phyloP scores from a whole-genome alignment of 2,329 filamentous ascomycete genomes.

The Emergomyces pasteurianus region DNA sequence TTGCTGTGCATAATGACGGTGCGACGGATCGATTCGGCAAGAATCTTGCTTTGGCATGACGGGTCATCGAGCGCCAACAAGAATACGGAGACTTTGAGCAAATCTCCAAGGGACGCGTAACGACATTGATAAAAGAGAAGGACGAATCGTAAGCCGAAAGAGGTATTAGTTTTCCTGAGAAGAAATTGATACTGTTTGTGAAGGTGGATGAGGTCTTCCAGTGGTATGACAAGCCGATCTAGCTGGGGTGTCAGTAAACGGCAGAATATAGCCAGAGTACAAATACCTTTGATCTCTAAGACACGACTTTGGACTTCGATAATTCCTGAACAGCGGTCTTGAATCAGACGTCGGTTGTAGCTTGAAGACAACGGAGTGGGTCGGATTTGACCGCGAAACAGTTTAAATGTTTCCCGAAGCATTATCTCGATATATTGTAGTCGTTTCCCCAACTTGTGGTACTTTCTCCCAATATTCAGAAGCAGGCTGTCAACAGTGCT shows the following conservation, averaged over 20 bases:
- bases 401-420: conserved; percentile 10
- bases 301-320: conserved; percentile 12
- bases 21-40: conserved; percentile 10
- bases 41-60: conserved; percentile 13
- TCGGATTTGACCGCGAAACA: conserved; percentile 11
- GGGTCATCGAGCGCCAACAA: conserved; percentile 10
- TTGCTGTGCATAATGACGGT: conserved; percentile 11
- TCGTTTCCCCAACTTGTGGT: conserved; percentile 10
- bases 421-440: conserved; percentile 9
- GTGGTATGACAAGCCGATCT: conserved; percentile 10
- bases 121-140: conserved; percentile 13
- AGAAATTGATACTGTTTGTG: conserved; percentile 8
- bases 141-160: conserved; percentile 15
- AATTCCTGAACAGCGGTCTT: conserved; percentile 12
- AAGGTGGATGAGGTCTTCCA: conserved; percentile 11
- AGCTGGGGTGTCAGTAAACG: background rate
- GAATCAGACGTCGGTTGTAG: conserved; percentile 13
- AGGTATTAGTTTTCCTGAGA: conserved; percentile 15
- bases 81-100: conserved; percentile 10
- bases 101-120: conserved; percentile 12
- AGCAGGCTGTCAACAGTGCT: conserved; percentile 13
- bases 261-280: no score
- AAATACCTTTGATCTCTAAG: conserved; percentile 9
- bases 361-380: conserved; percentile 16
- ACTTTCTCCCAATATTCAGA: conserved; percentile 12